These are phyloP conservation scores for Cryptococcus sp. DNA, from an alignment of 1,284 basidiomycete genomes.

Conservation along the genomic window DNA sequence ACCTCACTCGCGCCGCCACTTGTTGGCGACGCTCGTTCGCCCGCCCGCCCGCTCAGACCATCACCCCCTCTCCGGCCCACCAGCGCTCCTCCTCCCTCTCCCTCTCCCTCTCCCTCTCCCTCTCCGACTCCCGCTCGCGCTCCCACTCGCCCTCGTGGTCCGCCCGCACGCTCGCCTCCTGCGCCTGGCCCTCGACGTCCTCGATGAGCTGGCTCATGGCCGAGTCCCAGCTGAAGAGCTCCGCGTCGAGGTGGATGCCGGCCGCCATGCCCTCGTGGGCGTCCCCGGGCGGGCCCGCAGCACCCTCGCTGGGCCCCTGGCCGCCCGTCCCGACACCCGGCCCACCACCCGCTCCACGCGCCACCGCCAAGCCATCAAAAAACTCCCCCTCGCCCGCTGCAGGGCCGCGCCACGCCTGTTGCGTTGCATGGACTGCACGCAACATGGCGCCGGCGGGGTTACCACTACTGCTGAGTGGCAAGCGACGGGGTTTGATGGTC, in stretches of 20 bases:
- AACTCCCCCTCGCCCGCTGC: slow-evolving; percentile 48
- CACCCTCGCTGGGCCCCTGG: slow-evolving; percentile 22
- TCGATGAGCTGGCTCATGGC: slow-evolving; percentile 31
- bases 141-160: no score
- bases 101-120: slow-evolving; percentile 3
- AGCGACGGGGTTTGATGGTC: slow-evolving; percentile 40
- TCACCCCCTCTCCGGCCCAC: no score
- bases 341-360: slow-evolving; percentile 12
- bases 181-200: slow-evolving; percentile 19
- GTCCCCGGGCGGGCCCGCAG: no score
- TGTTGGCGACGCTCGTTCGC: no score
- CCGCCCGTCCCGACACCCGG: slow-evolving; percentile 21
- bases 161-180: neutral
- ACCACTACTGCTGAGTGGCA: slow-evolving; percentile 50
- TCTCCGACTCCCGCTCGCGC: neutral
- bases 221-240: slow-evolving; percentile 26
- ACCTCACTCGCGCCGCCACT: no score
- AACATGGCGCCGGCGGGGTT: slow-evolving; percentile 25
- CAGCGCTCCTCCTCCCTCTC: neutral
- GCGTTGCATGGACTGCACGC: neutral
- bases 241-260: slow-evolving; percentile 9
- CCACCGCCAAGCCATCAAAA: slow-evolving; percentile 29
- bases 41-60: no score
- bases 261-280: neutral
- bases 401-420: slow-evolving; percentile 37